These are phyloP conservation scores for Psilocybe azurescens DNA, from an alignment of 768 basidiomycete species.

Conservation along the genomic window DNA sequence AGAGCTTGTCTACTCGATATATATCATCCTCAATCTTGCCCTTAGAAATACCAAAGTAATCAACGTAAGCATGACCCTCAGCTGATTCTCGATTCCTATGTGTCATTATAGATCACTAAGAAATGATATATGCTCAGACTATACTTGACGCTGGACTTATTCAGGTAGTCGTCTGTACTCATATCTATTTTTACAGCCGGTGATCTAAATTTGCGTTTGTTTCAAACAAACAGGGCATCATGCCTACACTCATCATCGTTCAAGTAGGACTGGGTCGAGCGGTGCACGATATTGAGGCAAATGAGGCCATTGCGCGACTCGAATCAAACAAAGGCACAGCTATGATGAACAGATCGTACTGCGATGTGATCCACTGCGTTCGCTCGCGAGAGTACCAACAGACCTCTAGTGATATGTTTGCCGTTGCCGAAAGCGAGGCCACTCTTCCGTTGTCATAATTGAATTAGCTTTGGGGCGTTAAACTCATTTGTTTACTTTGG, in stretches of 20 bases:
- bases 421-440: neutral
- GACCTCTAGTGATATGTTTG: slow-evolving; percentile 15
- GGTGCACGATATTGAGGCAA: slow-evolving; percentile 30
- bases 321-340: slow-evolving; percentile 11
- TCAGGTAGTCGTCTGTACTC: slow-evolving; percentile 33
- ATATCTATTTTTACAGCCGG: neutral
- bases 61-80: slow-evolving; percentile 19
- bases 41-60: slow-evolving; percentile 27
- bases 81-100: neutral
- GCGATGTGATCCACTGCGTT: slow-evolving; percentile 6
- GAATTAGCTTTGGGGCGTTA: neutral
- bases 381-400: slow-evolving; percentile 13
- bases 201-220: neutral
- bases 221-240: slow-evolving; percentile 28
- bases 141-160: slow-evolving; percentile 31
- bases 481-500: neutral
- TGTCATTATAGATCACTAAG: neutral
- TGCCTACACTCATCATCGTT: slow-evolving; percentile 41
- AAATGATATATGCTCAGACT: slow-evolving; percentile 9
- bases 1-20: slow-evolving; percentile 40
- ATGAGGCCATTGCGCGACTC: slow-evolving; percentile 18
- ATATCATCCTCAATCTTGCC: slow-evolving; percentile 35
- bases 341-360: neutral
- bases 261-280: slow-evolving; percentile 37
- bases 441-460: neutral